Conservation (phyloP, 495 filamentous ascomycete genomes). For the Ramalina intermedia region DNA sequence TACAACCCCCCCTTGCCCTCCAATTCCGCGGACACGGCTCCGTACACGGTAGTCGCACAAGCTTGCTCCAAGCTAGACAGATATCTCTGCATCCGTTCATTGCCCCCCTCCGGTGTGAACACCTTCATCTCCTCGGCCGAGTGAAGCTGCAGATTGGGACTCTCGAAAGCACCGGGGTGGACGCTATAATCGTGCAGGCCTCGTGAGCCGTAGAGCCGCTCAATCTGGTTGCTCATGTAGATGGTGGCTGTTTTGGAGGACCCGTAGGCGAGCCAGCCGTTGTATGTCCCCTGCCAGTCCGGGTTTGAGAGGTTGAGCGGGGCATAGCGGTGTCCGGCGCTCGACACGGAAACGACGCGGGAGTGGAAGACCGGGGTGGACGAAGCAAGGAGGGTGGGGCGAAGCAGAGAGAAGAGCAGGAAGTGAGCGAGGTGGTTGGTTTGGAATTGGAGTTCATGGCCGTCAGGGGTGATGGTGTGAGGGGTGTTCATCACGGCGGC, state of each 20-base stretch:
- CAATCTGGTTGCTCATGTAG: conserved; percentile 33
- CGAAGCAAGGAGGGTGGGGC: conserved; percentile 25
- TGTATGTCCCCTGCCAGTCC: conserved; percentile 22
- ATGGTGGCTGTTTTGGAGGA: conserved; percentile 27
- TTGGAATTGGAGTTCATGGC: conserved; percentile 33
- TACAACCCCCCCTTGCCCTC: conserved; percentile 31
- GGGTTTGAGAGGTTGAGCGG: conserved; percentile 15
- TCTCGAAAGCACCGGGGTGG: conserved; percentile 27
- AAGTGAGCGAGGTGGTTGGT: conserved; percentile 37
- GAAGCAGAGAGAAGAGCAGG: conserved; percentile 33
- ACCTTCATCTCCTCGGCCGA: conserved; percentile 11
- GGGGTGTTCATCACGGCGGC: conserved; percentile 35
- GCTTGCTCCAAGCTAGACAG: conserved; percentile 25
- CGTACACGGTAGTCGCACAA: conserved; percentile 32
- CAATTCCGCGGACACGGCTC: conserved; percentile 23
- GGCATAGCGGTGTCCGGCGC: conserved; percentile 21
- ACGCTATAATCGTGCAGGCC: conserved; percentile 28
- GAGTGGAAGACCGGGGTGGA: conserved; percentile 27
- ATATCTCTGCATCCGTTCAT: conserved; percentile 14
- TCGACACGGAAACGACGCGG: conserved; percentile 29
- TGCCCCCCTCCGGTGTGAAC: conserved; percentile 1
- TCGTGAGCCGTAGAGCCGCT: conserved; percentile 24
- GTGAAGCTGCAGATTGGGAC: conserved; percentile 11
- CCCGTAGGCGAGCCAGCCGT: conserved; percentile 22
- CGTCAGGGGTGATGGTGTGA: conserved; percentile 22